Conservation (phyloP, 2,329 filamentous ascomycete genomes). For the Sporothrix pseudoabietina region DNA sequence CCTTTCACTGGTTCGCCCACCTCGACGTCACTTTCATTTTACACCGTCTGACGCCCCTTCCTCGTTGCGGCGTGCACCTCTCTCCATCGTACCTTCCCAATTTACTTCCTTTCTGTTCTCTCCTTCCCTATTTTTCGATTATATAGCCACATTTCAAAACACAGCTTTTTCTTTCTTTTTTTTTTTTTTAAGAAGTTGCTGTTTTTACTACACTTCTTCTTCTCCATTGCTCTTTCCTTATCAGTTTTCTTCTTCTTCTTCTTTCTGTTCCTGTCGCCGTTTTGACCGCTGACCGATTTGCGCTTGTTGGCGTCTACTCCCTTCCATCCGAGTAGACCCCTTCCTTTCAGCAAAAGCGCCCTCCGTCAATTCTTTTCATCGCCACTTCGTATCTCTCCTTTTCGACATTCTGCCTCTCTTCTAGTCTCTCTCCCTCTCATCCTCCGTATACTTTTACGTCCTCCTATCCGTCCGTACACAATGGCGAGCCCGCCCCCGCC, state of each 20-base stretch:
- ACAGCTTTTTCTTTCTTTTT: background rate
- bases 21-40: constrained; percentile 29
- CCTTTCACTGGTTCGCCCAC: constrained; percentile 6
- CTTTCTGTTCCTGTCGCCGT: background rate
- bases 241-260: too few relatives aligned
- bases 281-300: background rate
- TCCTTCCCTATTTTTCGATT: background rate
- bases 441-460: background rate
- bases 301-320: constrained; percentile 10
- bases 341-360: background rate
- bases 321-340: background rate
- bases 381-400: constrained; percentile 1
- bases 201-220: background rate
- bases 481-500: constrained; percentile 16
- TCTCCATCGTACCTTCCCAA: constrained; percentile 17
- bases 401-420: background rate
- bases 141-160: background rate
- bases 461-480: background rate
- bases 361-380: background rate
- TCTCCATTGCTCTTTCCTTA: background rate
- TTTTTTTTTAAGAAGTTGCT: background rate
- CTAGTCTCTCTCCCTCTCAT: background rate
- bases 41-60: constrained; percentile 16
- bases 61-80: constrained; percentile 10
- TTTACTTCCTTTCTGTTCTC: background rate